phyloP scores from a whole-genome alignment of 371 early-diverging fungal species.

The Syncephalis plumigaleata region DNA sequence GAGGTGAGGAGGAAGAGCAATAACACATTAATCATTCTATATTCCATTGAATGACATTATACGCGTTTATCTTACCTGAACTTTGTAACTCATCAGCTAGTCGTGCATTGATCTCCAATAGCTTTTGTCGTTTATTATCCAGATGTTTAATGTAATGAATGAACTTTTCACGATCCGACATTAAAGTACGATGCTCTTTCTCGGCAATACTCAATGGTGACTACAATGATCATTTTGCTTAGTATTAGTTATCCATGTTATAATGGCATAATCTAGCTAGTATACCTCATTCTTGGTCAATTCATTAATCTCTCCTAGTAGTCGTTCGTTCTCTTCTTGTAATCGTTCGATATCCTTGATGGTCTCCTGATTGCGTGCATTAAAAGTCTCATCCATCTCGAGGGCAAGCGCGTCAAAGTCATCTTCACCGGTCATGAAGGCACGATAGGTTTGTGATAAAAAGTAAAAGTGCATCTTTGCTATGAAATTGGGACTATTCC shows the following conservation, averaged over 20 bases:
- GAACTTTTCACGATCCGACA: slow-evolving; percentile 4
- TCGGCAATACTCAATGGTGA: slow-evolving; percentile 1
- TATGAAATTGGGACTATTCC: too few species aligned
- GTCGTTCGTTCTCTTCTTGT: slow-evolving; percentile 1
- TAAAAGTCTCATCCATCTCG: too few species aligned
- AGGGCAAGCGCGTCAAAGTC: slow-evolving; percentile 1
- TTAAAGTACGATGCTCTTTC: slow-evolving; percentile 5
- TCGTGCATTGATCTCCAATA: slow-evolving; percentile 1
- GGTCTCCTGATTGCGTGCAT: neutral
- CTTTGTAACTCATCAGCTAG: slow-evolving; percentile 1
- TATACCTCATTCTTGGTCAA: neutral
- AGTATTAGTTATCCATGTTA: too few species aligned
- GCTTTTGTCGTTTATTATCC: slow-evolving; percentile 4
- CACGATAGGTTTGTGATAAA: slow-evolving; percentile 2
- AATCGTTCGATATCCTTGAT: neutral
- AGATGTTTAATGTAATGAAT: slow-evolving; percentile 5
- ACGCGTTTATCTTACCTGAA: too few species aligned
- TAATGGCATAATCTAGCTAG: too few species aligned
- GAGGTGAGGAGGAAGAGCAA: too few species aligned
- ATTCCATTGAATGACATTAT: too few species aligned
- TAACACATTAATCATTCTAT: too few species aligned
- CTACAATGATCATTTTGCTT: too few species aligned
- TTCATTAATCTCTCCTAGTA: neutral
- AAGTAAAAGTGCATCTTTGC: slow-evolving; percentile 4
- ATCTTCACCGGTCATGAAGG: slow-evolving; percentile 5